Evolutionary conservation across 805 yeast species (phyloP), one percentile per base, ranked within the genome.

Genomic region (Nakazawaea pomicola): DNA sequence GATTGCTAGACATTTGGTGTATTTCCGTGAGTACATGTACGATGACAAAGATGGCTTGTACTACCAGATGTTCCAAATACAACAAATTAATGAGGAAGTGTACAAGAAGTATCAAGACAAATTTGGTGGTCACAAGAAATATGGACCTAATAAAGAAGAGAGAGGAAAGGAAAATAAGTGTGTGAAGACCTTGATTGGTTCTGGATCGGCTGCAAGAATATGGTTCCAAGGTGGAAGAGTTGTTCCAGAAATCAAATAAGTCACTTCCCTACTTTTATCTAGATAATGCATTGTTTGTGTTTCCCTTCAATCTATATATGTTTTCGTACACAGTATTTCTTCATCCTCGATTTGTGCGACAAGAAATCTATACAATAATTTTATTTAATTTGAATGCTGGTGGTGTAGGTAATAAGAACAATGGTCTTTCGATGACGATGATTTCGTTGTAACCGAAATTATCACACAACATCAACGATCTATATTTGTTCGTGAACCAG

Each of bases 401-500:
- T 16, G 78, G 67, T 14, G 73, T 60, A 21, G 78, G 71, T 44
- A 74, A 62, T 33, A 78, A 71, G 51, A 70, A 72, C 38, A 74
- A 63, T 4, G 93, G 91, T 58, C 89, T 73, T 58, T 90, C 97
- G 29, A 88, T 75, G 21, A 90, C 76, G 3, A 85, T 68, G 38
- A 90, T 58, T 49, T 82, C 90, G 14, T 69, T 61, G 15, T 55
- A 58, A 43, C 73, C 68, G 46, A 87, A 65, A 19, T 64, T 60
- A 18, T 70, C 82, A 10, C 79, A 89, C 47, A 64, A 72, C 44
- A 90, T 62, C 27, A 89, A 62, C 15, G 91, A 84, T 51, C 80
- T 76, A 59, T 85, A 90, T 53, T 85, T 85, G 36, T 74, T 73
- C 4, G 91, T 80, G 44, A 83, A 60, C 81, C 90, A 88, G 60